Evolutionary conservation across 202 grass and related monocot species (phyloP).

Genomic region (Schoenoplectus triqueter): DNA sequence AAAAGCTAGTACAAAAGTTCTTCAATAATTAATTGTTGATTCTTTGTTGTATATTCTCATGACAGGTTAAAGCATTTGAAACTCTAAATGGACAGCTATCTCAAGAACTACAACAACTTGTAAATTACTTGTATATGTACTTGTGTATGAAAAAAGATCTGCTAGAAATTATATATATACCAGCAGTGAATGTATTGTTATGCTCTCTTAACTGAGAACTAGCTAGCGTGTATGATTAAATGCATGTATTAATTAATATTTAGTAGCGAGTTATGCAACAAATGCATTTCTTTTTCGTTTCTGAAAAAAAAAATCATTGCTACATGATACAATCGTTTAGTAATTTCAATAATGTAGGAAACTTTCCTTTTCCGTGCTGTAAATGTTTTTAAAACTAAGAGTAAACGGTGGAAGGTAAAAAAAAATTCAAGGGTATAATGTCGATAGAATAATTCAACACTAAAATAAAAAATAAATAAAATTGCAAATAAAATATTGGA

Average conservation of each 20-base stretch:
- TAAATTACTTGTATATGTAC: conserved; percentile 25
- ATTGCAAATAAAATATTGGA: too few relatives aligned
- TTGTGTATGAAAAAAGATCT: neutral
- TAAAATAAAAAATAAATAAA: too few relatives aligned
- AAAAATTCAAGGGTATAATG: too few relatives aligned
- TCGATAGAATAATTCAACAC: too few relatives aligned
- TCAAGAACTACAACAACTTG: neutral
- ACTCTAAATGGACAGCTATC: neutral
- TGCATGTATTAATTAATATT: conserved; percentile 16
- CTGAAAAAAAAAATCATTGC: neutral
- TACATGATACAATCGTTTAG: too few relatives aligned
- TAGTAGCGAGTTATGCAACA: neutral
- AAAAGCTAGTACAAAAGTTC: neutral
- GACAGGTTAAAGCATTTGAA: conserved; percentile 38
- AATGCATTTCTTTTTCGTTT: neutral
- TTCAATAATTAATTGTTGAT: neutral
- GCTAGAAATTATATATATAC: neutral
- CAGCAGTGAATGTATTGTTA: conserved; percentile 1
- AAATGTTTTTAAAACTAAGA: too few relatives aligned
- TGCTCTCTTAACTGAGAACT: neutral
- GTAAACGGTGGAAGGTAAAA: too few relatives aligned
- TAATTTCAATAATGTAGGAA: too few relatives aligned
- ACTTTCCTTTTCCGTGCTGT: too few relatives aligned
- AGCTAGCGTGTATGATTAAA: neutral
- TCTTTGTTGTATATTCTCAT: conserved; percentile 27